Percentiles rank a stretch among this genome's conserved stretches.
Evolutionary conservation across 192 early-diverging fungal genomes (phyloP).

Genomic region (Chytriomyces sp.): DNA sequence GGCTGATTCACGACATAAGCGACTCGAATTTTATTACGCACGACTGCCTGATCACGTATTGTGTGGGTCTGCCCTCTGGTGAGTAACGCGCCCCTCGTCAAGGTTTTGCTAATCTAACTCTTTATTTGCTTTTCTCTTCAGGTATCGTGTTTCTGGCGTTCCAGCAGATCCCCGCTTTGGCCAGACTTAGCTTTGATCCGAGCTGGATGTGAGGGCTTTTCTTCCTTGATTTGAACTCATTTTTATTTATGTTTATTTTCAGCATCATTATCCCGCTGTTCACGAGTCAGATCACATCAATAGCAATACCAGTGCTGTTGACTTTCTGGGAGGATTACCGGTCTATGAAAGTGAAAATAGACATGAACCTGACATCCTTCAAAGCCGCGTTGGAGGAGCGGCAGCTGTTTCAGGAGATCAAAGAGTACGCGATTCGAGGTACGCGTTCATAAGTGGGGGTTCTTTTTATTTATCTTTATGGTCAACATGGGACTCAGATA

Average conservation of each 20-base stretch:
- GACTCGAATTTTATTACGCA: slow-evolving; percentile 2
- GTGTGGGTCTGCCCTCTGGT: background rate
- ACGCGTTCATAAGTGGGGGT: background rate
- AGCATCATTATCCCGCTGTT: slow-evolving; percentile 4
- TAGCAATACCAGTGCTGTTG: background rate
- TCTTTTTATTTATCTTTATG: background rate
- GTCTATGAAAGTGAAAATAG: background rate
- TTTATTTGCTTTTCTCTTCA: background rate
- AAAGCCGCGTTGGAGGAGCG: background rate
- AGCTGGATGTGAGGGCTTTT: slow-evolving; percentile 8
- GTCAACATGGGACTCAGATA: background rate
- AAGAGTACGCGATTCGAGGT: slow-evolving; percentile 9
- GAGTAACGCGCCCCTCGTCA: background rate
- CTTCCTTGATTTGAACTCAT: background rate
- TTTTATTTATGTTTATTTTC: background rate
- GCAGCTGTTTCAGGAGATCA: slow-evolving; percentile 10
- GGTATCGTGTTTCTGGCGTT: background rate
- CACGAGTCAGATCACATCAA: background rate
- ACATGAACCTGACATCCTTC: background rate
- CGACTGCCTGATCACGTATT: background rate
- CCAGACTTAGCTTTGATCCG: background rate
- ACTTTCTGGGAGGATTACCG: slow-evolving; percentile 3
- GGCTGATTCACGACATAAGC: slow-evolving; percentile 3
- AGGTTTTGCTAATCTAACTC: background rate
- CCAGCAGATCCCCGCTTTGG: background rate